These are phyloP conservation scores for Cystoderma amianthinum DNA, from an alignment of 768 basidiomycete genomes.

Conservation along the genomic window DNA sequence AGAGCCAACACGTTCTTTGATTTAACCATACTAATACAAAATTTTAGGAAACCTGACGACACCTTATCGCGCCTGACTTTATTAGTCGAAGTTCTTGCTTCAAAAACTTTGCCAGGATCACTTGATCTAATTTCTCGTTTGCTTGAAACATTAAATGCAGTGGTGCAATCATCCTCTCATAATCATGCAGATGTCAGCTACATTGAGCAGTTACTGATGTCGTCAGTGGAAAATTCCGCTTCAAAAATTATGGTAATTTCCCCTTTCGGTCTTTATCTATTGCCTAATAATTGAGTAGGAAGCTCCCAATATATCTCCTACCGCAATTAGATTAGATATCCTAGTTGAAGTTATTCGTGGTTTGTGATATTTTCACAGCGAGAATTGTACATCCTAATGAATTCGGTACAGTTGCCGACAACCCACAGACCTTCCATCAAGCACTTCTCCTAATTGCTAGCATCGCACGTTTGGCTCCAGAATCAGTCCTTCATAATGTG, in stretches of 20 bases:
- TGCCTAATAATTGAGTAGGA: conserved; percentile 29
- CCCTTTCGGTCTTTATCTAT: neutral
- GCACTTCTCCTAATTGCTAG: conserved; percentile 83
- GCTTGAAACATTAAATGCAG: conserved; percentile 63
- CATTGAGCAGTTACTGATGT: conserved; percentile 78
- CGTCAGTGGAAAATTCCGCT: conserved; percentile 65
- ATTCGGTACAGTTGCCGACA: conserved; percentile 75
- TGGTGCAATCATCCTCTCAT: conserved; percentile 49
- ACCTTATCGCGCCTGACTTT: conserved; percentile 43
- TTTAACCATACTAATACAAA: conserved; percentile 1
- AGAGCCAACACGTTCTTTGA: neutral
- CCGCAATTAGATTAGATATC: conserved; percentile 71
- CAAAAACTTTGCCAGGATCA: conserved; percentile 60
- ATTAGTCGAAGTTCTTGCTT: conserved; percentile 64
- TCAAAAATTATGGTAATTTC: conserved; percentile 41
- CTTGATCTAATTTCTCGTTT: conserved; percentile 65
- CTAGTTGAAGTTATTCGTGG: conserved; percentile 84
- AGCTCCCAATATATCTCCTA: conserved; percentile 41
- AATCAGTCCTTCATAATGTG: conserved; percentile 87
- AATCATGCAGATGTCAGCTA: conserved; percentile 66
- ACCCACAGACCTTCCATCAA: conserved; percentile 93
- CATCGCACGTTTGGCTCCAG: conserved; percentile 78
- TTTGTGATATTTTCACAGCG: too few relatives aligned
- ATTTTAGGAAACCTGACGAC: conserved; percentile 23
- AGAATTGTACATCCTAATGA: too few relatives aligned